Evolutionary conservation across 441 rosid species (phyloP).

Genomic region (Syzygium syzygioides): DNA sequence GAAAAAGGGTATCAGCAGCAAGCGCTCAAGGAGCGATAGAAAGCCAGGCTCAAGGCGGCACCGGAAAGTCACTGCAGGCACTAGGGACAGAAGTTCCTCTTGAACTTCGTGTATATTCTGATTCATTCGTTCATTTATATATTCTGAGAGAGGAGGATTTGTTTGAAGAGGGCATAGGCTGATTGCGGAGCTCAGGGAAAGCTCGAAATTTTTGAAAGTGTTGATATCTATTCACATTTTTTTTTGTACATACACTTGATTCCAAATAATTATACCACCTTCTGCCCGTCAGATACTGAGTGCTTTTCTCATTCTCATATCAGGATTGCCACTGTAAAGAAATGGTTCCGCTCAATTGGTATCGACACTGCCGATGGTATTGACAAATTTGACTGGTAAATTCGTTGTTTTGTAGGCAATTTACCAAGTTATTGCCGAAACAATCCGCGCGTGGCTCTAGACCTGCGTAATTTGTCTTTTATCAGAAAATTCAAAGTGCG

Average conservation of each 20-base stretch:
- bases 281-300: not conserved
- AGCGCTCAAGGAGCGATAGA: constrained; percentile 33
- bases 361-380: not conserved
- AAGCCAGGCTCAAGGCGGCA: constrained; percentile 42
- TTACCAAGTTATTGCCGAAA: not conserved
- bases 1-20: constrained; percentile 29
- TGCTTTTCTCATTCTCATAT: not conserved
- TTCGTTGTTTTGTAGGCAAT: not conserved
- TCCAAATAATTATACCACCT: not conserved
- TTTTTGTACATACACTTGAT: not conserved
- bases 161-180: not conserved
- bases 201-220: not conserved
- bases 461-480: not conserved
- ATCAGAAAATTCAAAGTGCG: not conserved
- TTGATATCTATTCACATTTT: not conserved
- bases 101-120: constrained; percentile 5
- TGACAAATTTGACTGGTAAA: not conserved
- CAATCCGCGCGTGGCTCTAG: not conserved
- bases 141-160: not conserved
- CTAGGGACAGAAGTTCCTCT: constrained; percentile 23
- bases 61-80: constrained; percentile 48
- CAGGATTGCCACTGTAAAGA: not conserved
- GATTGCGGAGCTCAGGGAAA: not conserved
- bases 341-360: not conserved
- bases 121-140: not conserved